phyloP scores from a whole-genome alignment of 345 rosid species.

The Firmiana major region DNA sequence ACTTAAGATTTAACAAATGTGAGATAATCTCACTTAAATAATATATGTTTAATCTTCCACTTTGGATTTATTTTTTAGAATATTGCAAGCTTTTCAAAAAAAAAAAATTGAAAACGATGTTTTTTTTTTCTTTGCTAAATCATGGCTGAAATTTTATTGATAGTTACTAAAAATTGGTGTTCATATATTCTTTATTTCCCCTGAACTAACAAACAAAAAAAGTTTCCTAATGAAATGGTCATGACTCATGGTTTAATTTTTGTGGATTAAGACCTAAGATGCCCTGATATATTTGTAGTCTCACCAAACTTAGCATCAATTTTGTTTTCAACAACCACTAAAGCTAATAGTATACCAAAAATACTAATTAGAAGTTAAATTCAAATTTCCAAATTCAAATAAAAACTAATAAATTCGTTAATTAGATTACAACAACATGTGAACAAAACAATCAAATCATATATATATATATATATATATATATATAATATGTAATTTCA shows the following conservation, averaged over 20 bases:
- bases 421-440: background rate
- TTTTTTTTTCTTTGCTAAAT: no score
- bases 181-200: background rate
- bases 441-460: background rate
- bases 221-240: background rate
- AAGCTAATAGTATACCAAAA: background rate
- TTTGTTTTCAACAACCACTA: no score
- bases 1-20: no score
- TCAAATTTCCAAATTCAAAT: background rate
- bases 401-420: background rate
- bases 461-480: no score
- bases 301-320: background rate
- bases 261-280: background rate
- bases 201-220: background rate
- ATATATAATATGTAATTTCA: background rate
- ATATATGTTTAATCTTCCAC: no score
- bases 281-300: background rate
- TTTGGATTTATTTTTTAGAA: no score
- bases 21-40: no score
- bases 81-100: background rate
- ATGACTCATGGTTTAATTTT: background rate
- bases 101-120: background rate
- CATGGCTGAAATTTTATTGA: no score
- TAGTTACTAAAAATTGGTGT: background rate
- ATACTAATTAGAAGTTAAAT: background rate